phyloP scores from a whole-genome alignment of 169 alveolate species.

The Perkinsus marinus region DNA sequence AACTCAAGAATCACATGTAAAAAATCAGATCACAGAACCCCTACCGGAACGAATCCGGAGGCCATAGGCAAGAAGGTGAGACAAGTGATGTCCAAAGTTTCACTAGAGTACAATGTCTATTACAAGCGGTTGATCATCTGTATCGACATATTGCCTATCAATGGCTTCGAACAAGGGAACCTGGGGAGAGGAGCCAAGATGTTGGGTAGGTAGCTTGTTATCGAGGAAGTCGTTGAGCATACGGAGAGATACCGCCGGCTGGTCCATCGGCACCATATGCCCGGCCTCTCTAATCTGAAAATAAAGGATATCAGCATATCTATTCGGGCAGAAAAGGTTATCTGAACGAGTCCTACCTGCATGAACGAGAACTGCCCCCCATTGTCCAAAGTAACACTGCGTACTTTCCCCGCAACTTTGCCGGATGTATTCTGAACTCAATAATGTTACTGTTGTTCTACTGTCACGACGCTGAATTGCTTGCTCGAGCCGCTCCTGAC shows the following conservation, averaged over 20 bases:
- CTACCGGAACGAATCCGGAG: no score
- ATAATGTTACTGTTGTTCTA: neutral
- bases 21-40: no score
- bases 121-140: no score
- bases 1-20: no score
- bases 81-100: no score
- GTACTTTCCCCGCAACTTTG: conserved; percentile 9
- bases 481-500: neutral
- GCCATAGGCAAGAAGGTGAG: no score
- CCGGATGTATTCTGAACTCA: neutral
- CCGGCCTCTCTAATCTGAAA: conserved; percentile 49
- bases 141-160: no score
- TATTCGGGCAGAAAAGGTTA: conserved; percentile 1
- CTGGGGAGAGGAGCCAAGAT: neutral
- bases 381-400: neutral
- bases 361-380: conserved; percentile 14
- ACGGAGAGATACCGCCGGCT: conserved; percentile 30
- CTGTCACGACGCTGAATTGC: no score
- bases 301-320: neutral
- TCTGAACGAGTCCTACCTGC: conserved; percentile 10
- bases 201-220: neutral
- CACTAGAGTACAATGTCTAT: no score
- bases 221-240: conserved; percentile 21
- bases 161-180: neutral
- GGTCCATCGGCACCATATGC: conserved; percentile 59